Conservation (phyloP, 495 filamentous ascomycete species). For the Neurospora sublineolata region DNA sequence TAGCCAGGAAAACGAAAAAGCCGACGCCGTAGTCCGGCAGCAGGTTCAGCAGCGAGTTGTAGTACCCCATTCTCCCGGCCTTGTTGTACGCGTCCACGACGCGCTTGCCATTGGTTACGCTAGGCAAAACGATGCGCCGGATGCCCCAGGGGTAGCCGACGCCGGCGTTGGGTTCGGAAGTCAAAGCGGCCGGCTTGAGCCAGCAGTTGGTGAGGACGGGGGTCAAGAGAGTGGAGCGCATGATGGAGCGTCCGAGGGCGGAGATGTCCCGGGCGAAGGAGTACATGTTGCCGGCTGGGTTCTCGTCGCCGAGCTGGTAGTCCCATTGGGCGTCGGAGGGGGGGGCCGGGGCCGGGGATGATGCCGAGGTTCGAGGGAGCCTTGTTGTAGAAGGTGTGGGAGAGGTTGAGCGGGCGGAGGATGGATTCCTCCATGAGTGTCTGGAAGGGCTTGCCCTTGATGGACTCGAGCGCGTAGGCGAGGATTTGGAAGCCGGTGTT, state of each 20-base stretch:
- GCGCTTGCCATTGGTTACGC: constrained; percentile 27
- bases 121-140: constrained; percentile 22
- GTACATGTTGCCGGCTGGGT: constrained; percentile 45
- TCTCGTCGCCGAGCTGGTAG: constrained; percentile 30
- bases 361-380: constrained; percentile 19
- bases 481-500: constrained; percentile 45
- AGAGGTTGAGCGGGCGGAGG: constrained; percentile 35
- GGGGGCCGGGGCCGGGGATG: constrained; percentile 20
- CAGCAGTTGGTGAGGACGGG: constrained; percentile 39
- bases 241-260: constrained; percentile 42
- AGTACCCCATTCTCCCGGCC: constrained; percentile 35
- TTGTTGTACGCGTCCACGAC: constrained; percentile 44
- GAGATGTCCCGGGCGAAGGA: constrained; percentile 42
- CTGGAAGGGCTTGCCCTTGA: constrained; percentile 36
- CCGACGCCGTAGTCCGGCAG: constrained; percentile 42
- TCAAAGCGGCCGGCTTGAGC: constrained; percentile 44
- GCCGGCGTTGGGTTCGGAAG: constrained; percentile 32
- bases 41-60: constrained; percentile 34
- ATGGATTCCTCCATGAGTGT: constrained; percentile 33
- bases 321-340: constrained; percentile 15
- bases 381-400: constrained; percentile 27
- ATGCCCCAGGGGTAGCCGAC: constrained; percentile 52
- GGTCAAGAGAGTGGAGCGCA: constrained; percentile 36
- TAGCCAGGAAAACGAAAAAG: constrained; percentile 25
- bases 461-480: constrained; percentile 42